These are phyloP conservation scores for Microsporum ferrugineum DNA, from an alignment of 2,329 filamentous ascomycete species.

Conservation along the genomic window DNA sequence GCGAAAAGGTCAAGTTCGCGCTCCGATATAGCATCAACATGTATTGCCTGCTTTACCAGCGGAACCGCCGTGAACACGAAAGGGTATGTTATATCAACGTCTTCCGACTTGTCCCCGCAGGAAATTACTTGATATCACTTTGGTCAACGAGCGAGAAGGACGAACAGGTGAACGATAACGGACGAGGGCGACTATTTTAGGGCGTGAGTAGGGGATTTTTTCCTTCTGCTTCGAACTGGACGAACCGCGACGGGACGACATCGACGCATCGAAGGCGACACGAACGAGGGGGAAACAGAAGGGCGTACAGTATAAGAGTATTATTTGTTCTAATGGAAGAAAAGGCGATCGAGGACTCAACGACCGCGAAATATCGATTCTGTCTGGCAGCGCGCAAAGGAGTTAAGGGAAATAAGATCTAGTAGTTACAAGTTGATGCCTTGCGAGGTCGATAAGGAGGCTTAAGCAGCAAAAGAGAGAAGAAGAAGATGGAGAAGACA, in stretches of 20 bases:
- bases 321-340: not conserved
- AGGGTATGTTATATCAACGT: not conserved
- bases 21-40: not conserved
- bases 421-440: not conserved
- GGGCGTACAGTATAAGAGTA: not conserved
- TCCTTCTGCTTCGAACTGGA: not conserved
- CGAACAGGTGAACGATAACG: not conserved
- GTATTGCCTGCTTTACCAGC: not conserved
- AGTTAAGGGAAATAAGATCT: slow-evolving; percentile 4
- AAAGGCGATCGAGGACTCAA: not conserved
- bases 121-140: not conserved
- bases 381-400: not conserved
- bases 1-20: not conserved
- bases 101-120: not conserved
- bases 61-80: not conserved
- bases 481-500: not conserved
- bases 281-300: not conserved
- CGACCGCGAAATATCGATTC: not conserved
- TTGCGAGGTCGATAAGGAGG: not conserved
- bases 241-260: not conserved
- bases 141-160: not conserved
- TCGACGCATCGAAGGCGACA: not conserved
- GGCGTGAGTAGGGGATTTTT: not conserved
- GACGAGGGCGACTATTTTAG: not conserved
- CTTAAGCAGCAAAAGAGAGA: not conserved